Base-by-base conservation (phyloP, 495 filamentous ascomycete genomes). In the Pyrenopolyporus hunteri region DNA sequence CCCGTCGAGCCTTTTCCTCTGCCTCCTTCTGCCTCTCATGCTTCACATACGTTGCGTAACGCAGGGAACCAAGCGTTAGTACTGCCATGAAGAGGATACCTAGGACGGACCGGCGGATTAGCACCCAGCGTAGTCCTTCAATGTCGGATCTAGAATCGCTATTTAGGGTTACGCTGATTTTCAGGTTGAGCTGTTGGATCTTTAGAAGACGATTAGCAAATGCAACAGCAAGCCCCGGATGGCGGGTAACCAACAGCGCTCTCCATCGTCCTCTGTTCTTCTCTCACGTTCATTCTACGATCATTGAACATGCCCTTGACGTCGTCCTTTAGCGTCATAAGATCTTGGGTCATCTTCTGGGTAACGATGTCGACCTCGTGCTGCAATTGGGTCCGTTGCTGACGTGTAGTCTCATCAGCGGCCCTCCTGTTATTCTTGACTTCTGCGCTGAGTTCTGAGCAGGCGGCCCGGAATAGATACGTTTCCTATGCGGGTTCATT, bases 251-350 rank as follows among this genome's bases (percentile, higher is more conserved):
- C 19, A 72, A 89, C 85, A 66, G 78, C 79, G 64, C 83, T 89
- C 65, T 98, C 92, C 71, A 91, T 89, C 13, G 75, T 81, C 66
- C 92, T 84, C 75, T 96, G 90, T 69, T 96, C 89, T 70, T 89
- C 88, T 36, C 91, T 81, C 13, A 92, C 92, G 4, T 83, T 82
- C 92, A 99, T 97, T 74, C 92, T 92, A 17, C 96, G 84, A 67
- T 99, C 94, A 67, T 97, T 92, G 73, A 98, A 96, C 86, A 97
- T 89, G 46, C 91, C 92, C 70, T 91, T 93, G 33, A 98, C 83
- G 31, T 93, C 91, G 70, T 99, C 93, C 72, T 90, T 93, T 51
- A 97, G 76, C 9, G 80, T 85, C 54, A 84, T 74, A 17, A 91
- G 80, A 61, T 97, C 92, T 68, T 95, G 91, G 36, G 84, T 87